A percentile compares a stretch with the other conserved stretches of the same genome.
Conservation (phyloP, 2,329 filamentous ascomycete species). For the Fonsecaea monophora region DNA sequence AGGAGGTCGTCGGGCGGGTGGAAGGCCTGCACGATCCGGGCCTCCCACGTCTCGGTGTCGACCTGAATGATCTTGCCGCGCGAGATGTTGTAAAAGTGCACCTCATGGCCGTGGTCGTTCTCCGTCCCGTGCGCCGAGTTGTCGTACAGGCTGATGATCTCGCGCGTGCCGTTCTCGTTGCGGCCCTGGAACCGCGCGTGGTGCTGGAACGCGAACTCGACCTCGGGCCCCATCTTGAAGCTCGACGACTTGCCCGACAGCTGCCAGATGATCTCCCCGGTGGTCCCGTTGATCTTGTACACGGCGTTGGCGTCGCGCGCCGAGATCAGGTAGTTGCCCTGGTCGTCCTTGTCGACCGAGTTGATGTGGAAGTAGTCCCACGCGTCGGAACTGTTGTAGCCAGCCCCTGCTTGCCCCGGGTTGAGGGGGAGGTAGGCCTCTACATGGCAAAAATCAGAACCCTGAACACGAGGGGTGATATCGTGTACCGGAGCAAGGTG, state of each 20-base stretch:
- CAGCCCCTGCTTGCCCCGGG: constrained; percentile 33
- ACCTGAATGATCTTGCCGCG: constrained; percentile 55
- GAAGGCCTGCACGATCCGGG: constrained; percentile 55
- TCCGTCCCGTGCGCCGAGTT: constrained; percentile 60
- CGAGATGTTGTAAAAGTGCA: constrained; percentile 51
- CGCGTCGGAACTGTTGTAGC: constrained; percentile 38
- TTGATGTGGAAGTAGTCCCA: constrained; percentile 66
- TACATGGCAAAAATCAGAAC: neutral
- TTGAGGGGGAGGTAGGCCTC: constrained; percentile 31
- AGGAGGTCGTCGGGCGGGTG: constrained; percentile 58
- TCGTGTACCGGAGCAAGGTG: neutral
- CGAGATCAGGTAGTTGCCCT: constrained; percentile 54
- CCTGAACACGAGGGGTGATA: neutral
- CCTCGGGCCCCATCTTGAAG: constrained; percentile 52
- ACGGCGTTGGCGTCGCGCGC: constrained; percentile 51
- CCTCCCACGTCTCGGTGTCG: constrained; percentile 53
- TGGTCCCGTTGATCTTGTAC: constrained; percentile 51
- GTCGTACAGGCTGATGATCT: constrained; percentile 61
- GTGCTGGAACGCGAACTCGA: constrained; percentile 60
- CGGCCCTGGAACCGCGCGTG: constrained; percentile 55
- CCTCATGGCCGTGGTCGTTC: constrained; percentile 45
- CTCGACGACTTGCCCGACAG: constrained; percentile 56
- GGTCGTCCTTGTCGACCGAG: constrained; percentile 58
- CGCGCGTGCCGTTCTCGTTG: constrained; percentile 53
- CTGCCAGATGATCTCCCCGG: constrained; percentile 58